Conservation (phyloP, 352 stramenopile species). For the Phytophthora podocarpi region DNA sequence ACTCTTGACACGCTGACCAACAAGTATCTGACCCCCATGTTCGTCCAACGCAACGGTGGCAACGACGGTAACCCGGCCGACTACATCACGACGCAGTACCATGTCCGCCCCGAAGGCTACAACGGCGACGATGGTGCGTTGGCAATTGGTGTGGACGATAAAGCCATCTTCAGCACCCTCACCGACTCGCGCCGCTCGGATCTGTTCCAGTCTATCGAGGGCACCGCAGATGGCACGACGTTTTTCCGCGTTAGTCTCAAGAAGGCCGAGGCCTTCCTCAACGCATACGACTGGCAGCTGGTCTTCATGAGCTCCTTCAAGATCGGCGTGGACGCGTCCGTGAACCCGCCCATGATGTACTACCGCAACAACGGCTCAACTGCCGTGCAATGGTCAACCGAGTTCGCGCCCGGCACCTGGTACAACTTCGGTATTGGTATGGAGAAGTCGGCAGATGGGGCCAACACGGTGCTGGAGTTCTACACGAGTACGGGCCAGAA, state of each 20-base stretch:
- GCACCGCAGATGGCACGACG: conserved; percentile 32
- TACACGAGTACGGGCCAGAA: conserved; percentile 49
- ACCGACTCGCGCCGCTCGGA: conserved; percentile 51
- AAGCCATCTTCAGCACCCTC: conserved; percentile 50
- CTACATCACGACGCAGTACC: conserved; percentile 38
- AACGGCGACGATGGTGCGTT: conserved; percentile 48
- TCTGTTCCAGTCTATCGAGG: conserved; percentile 49
- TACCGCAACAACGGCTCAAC: conserved; percentile 40
- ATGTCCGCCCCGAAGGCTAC: not conserved
- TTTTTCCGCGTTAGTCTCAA: conserved; percentile 62
- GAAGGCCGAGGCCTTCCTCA: conserved; percentile 46
- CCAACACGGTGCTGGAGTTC: conserved; percentile 37
- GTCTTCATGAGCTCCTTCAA: conserved; percentile 55
- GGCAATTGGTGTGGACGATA: conserved; percentile 50
- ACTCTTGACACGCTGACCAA: conserved; percentile 56
- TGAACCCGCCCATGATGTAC: conserved; percentile 44
- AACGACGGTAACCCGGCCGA: conserved; percentile 41
- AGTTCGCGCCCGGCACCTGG: conserved; percentile 51
- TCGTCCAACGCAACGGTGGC: conserved; percentile 56
- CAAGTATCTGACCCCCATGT: conserved; percentile 69
- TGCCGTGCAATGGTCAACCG: conserved; percentile 44
- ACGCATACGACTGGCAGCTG: conserved; percentile 51
- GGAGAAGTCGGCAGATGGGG: conserved; percentile 30
- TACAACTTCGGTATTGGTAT: conserved; percentile 63
- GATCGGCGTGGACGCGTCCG: conserved; percentile 51